Evolutionary conservation across 208 protist species (phyloP).

Genomic region (Wallacemonas rigidus): DNA sequence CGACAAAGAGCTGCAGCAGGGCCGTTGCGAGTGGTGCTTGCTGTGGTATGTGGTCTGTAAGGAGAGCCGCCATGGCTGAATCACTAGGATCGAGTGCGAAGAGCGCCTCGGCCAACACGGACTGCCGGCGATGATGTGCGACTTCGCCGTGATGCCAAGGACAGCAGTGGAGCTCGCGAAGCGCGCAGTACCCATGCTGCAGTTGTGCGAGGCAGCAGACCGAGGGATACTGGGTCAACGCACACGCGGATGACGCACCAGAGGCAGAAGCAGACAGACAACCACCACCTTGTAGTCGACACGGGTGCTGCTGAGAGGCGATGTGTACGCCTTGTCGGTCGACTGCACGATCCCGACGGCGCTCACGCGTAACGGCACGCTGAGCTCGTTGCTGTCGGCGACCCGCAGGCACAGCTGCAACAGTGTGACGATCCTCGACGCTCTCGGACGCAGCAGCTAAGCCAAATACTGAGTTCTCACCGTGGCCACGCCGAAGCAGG

Average conservation of each 20-base stretch:
- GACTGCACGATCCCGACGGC: conserved; percentile 26
- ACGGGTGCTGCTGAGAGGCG: conserved; percentile 40
- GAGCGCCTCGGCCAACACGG: conserved; percentile 3
- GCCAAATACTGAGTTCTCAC: background rate
- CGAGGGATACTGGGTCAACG: conserved; percentile 27
- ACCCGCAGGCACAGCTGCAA: conserved; percentile 13
- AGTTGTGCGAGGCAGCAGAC: conserved; percentile 42
- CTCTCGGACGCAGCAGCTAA: background rate
- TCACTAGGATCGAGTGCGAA: conserved; percentile 9
- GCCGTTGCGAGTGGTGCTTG: conserved; percentile 16
- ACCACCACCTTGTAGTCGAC: conserved; percentile 51
- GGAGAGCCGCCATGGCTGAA: background rate
- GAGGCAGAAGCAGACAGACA: background rate
- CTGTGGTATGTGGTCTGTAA: conserved; percentile 1
- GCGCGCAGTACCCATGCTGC: conserved; percentile 35
- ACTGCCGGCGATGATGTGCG: background rate
- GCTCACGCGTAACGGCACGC: conserved; percentile 22
- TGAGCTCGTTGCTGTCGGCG: conserved; percentile 16
- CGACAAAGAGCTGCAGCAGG: conserved; percentile 40
- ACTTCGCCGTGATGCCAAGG: conserved; percentile 52
- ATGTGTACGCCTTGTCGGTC: conserved; percentile 19
- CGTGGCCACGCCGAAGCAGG: background rate
- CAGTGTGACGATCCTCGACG: too few species aligned
- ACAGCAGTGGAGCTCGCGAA: conserved; percentile 38
- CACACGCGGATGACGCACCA: background rate